Percentiles rank a stretch among this genome's conserved stretches.
These are phyloP conservation scores for Saturnispora kantuleensis DNA, from an alignment of 805 yeast genomes.

Conservation along the genomic window DNA sequence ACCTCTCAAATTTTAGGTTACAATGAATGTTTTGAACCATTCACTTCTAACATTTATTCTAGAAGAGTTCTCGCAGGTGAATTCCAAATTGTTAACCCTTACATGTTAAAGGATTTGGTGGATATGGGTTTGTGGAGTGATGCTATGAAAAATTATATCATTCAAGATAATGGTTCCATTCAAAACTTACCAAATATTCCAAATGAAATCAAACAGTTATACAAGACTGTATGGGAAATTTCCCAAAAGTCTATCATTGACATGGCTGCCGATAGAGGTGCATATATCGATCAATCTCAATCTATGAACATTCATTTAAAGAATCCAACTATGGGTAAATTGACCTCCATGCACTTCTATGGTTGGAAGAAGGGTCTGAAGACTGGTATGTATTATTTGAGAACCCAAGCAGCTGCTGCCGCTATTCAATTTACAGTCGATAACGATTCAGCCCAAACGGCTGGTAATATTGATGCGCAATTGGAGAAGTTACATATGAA, in stretches of 20 bases:
- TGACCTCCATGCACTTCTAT: conserved; percentile 96
- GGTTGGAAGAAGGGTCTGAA: conserved; percentile 99
- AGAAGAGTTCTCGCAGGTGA: conserved; percentile 58
- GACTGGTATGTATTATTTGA: conserved; percentile 97
- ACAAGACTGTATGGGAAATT: conserved; percentile 56
- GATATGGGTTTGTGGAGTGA: conserved; percentile 52
- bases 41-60: conserved; percentile 51
- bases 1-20: conserved; percentile 54
- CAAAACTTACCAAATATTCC: conserved; percentile 48
- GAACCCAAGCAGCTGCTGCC: conserved; percentile 97
- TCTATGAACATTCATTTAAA: conserved; percentile 84
- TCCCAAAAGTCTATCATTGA: conserved; percentile 50
- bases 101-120: conserved; percentile 46
- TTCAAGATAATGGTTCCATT: conserved; percentile 48
- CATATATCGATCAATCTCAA: conserved; percentile 86
- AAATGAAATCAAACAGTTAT: conserved; percentile 41
- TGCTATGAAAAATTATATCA: conserved; percentile 45
- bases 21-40: conserved; percentile 56
- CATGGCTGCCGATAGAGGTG: conserved; percentile 67
- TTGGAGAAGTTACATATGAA: conserved; percentile 25
- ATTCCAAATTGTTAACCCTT: conserved; percentile 54
- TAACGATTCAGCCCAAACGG: conserved; percentile 28
- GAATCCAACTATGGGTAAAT: conserved; percentile 94
- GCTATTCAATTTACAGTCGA: conserved; percentile 93
- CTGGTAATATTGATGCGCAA: conserved; percentile 21